These are phyloP conservation scores for Taphrina betulina DNA, from an alignment of 1,139 yeast genomes.

Conservation along the genomic window DNA sequence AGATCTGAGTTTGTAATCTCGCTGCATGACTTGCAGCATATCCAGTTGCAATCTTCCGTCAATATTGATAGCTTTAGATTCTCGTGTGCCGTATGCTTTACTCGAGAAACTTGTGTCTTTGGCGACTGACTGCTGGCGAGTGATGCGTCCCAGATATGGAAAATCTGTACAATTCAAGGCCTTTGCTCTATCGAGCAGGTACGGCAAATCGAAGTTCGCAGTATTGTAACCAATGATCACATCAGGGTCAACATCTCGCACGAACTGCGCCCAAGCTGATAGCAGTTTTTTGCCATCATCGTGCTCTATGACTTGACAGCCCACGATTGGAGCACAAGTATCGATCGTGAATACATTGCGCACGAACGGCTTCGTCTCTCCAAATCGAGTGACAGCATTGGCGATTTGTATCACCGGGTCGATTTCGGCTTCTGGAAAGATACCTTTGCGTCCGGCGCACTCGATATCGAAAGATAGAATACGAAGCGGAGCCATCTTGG, in stretches of 20 bases:
- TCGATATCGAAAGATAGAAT: conserved; percentile 94
- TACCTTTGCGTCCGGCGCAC: conserved; percentile 96
- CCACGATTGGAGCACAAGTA: conserved; percentile 89
- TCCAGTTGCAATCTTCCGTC: conserved; percentile 97
- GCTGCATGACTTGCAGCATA: conserved; percentile 83
- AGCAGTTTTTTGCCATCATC: conserved; percentile 79
- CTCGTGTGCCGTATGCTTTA: conserved; percentile 94
- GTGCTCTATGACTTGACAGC: conserved; percentile 81
- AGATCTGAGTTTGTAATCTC: conserved; percentile 91
- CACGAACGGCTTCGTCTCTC: conserved; percentile 81
- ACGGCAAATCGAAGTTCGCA: conserved; percentile 92
- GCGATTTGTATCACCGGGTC: conserved; percentile 98
- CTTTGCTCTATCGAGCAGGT: conserved; percentile 79
- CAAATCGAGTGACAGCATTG: conserved; percentile 81
- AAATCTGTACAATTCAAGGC: conserved; percentile 67
- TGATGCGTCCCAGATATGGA: conserved; percentile 83
- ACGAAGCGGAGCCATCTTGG: conserved; percentile 89
- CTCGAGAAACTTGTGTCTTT: conserved; percentile 85
- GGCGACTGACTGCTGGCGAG: conserved; percentile 66
- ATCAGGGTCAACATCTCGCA: conserved; percentile 85
- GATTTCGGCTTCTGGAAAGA: conserved; percentile 89
- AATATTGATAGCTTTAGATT: conserved; percentile 83
- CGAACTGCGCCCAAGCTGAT: conserved; percentile 78
- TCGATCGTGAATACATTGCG: conserved; percentile 92
- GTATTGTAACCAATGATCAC: conserved; percentile 95